Base-by-base conservation (phyloP, 331 rosid species). In the Malus hybrid region DNA sequence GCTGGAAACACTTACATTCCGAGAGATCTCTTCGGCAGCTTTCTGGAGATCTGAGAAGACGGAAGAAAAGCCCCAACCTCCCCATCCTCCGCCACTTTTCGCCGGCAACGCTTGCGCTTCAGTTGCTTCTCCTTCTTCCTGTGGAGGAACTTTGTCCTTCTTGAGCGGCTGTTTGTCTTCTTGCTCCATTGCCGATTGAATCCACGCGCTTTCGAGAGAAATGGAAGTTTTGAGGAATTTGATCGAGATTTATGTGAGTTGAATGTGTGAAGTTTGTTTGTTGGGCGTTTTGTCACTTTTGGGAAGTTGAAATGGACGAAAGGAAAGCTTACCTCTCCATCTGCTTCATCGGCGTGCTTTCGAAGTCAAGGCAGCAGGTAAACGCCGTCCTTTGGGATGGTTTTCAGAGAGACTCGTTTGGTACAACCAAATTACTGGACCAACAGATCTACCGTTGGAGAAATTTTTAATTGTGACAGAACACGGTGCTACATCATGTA, bases 21-120 rank as follows among this genome's bases (percentile, higher is more conserved):
- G 97, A 55, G 99, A 92, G 86, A 95, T 92, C 89, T 95, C 99
- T 72, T 95, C 96, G 5, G 97, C 99, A 39, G 97, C 99, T 46
- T 92, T 92, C 79, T 92, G 99, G 79, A 95, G 97, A 89, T 95
- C 97, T 14, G 91, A 81, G 78, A 92, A 80, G 75, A 92, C 89
- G 10, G 96, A 82, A 29, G 97, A 89, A 74, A 95, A 87, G 3
- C 97, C 97, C 99, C 99, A 95, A 28, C 91, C 91, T 19, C 98
- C 87, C 77, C 89, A 86, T 13, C 93, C 89, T 68, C 86, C 87
- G 3, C 76, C 89, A 4, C 76, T 77, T 18, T 36, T 50, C 30
- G 29, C 64, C 52, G 76, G 15, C 18, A 70, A 71, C 70, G 77
- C 82, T 34, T 79, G 66, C 2, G 84, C 83, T 36, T 73, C 48